Evolutionary conservation across 768 basidiomycete species (phyloP).

Genomic region (Coprinopsis strossmayeri): DNA sequence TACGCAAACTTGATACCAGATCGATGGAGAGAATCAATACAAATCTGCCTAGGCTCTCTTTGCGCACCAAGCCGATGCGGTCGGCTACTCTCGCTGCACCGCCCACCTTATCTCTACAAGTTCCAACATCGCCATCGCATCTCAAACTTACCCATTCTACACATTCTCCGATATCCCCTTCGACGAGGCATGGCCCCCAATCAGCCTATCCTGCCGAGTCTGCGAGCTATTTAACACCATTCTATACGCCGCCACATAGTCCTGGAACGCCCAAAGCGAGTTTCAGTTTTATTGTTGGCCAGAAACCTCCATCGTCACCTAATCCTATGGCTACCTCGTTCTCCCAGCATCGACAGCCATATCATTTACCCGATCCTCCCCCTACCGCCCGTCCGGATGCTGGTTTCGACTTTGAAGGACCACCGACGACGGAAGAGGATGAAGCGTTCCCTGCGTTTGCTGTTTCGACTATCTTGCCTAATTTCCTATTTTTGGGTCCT

Average conservation of each 20-base stretch:
- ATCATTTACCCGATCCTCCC: constrained; percentile 20
- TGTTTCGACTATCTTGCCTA: constrained; percentile 88
- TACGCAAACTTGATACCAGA: constrained; percentile 56
- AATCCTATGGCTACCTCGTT: not conserved
- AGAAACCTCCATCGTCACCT: not conserved
- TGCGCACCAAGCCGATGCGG: constrained; percentile 51
- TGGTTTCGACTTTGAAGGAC: constrained; percentile 23
- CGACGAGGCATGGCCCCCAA: constrained; percentile 37
- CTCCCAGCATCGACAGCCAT: not conserved
- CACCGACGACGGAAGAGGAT: constrained; percentile 45
- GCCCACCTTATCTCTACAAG: constrained; percentile 32
- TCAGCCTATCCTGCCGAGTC: constrained; percentile 27
- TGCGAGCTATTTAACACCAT: constrained; percentile 40
- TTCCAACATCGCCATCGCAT: constrained; percentile 50
- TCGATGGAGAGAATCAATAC: constrained; percentile 42
- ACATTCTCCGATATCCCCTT: constrained; percentile 40
- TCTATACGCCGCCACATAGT: constrained; percentile 48
- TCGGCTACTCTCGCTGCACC: constrained; percentile 55
- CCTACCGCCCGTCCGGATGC: constrained; percentile 60
- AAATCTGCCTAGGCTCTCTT: constrained; percentile 51
- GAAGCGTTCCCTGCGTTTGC: constrained; percentile 62
- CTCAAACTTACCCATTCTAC: constrained; percentile 55
- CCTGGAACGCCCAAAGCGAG: constrained; percentile 39
- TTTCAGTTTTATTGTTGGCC: constrained; percentile 10
- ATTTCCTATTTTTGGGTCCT: constrained; percentile 87